Base-by-base conservation (phyloP, 495 filamentous ascomycete genomes). In the Oleoguttula mirabilis region DNA sequence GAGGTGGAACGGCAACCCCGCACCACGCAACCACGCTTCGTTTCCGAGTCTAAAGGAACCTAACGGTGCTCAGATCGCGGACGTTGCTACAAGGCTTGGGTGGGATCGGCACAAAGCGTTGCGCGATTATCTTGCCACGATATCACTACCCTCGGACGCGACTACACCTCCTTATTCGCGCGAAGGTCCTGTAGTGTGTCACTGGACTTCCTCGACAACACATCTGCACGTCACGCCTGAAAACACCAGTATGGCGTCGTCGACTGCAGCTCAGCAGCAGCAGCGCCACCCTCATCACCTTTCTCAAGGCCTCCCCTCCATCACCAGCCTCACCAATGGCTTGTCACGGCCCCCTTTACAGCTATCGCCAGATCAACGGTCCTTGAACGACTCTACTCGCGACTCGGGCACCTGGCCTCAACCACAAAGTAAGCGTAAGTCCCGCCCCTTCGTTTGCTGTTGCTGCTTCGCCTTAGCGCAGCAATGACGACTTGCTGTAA, bases 361-460 rank as follows among this genome's bases (percentile, higher is more conserved):
- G 16, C 20, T 40, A 8, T 31, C 47, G 11, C 32, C 40, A 21
- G 43, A 48, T 12, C 39, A 42, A 14, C 33, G 25, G 12, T 43
- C 51, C n/a, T 15, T 36, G 14, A 21, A 31, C 12, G 48, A 51
- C 15, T 34, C 48, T 11, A 40, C 47, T 16, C 37, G 52, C 11
- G 52, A 55, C 24, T 55, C 52, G 4, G 52, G 52, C 14, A 51
- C 48, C 8, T 55, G 42, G 43, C 48, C 51, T 11, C 48, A 47
- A 16, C 39, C 45, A 10, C 52, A 55, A 15, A 51, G 43, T 32
- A 55, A 55, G 45, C 43, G 52, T 55, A 48, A 55, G 52, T 51
- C 35, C 34, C 22, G 34, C 19, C 6, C 27, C 32, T 16, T n/a
- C n/a, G n/a, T n/a, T n/a, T n/a, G n/a, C n/a, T n/a, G n/a, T n/a